Evolutionary conservation across 2,329 filamentous ascomycete genomes (phyloP), one percentile per base, ranked within the genome.

Genomic region (Penicillium sp.): DNA sequence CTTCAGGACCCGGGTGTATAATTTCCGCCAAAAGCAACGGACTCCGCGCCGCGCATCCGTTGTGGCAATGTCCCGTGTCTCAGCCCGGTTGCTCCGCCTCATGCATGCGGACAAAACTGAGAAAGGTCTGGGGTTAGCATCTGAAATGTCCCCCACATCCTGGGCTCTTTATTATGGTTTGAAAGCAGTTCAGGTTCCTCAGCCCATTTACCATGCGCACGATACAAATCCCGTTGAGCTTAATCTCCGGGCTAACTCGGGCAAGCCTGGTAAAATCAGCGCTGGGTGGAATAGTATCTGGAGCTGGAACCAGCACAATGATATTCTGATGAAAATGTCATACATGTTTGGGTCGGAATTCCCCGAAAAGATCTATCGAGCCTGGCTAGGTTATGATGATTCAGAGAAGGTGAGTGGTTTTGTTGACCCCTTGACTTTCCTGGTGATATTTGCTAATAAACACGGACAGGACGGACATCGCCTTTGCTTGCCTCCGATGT

Each of bases 131-230:
- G 54, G 57, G 5, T 35, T 59, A 13, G 54, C 44, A 27, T 59
- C 54, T n/a, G 57, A 59, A 25, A 59, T 59, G 57, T 46, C 57
- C 2, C 44, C 44, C 10, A n/a, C 46, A 2, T 51, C 57, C 12
- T 57, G 42, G 50, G 54, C 57, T 23, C 15, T 59, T n/a, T 57
- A 38, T 18, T 52, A 59, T 48, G 57, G 54, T 8, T 25, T 59
- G 16, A 59, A 59, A 21, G 42, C 54, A 10, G 51, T 59, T 6
- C 57, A 59, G 23, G 37, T 59, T 12, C 57, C 57, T 8, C 51
- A 50, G 18, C 57, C 57, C 2, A 44, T 59, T 4, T 59, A 54
- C 37, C 54, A 54, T 46, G 44, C 45, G 1, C 6, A 21, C 5
- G 23, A 47, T 3, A 55, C 54, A 52, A 41, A 54, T 25, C 38